Evolutionary conservation across 306 rosid genomes (phyloP).

Genomic region (Dryas drummondii): DNA sequence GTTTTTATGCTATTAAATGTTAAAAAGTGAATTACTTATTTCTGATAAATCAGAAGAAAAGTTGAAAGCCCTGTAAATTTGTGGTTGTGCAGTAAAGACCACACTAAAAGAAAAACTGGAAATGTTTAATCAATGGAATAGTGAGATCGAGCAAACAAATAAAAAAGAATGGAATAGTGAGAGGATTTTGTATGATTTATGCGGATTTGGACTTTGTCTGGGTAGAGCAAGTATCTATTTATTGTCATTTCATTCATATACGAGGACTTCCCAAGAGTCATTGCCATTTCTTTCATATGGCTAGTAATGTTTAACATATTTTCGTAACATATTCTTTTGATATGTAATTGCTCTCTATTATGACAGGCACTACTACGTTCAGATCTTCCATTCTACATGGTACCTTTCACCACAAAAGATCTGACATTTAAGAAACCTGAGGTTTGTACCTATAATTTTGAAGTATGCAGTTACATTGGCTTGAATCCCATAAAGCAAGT

Average conservation of each 20-base stretch:
- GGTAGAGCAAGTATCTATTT: not conserved
- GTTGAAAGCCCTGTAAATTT: not conserved
- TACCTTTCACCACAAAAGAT: slow-evolving; percentile 64
- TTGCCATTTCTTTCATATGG: slow-evolving; percentile 2
- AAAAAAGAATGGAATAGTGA: not conserved
- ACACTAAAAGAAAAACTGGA: too few species aligned
- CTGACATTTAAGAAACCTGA: slow-evolving; percentile 71
- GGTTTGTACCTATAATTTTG: slow-evolving; percentile 49
- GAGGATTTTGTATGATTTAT: not conserved
- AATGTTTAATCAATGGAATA: too few species aligned
- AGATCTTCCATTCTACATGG: slow-evolving; percentile 94
- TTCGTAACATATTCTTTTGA: not conserved
- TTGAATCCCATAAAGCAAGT: slow-evolving; percentile 4
- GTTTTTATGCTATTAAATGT: not conserved
- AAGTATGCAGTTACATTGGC: not conserved
- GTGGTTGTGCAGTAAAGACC: not conserved
- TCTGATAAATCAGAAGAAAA: not conserved
- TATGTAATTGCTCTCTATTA: not conserved
- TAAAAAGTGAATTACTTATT: not conserved
- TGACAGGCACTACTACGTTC: slow-evolving; percentile 80
- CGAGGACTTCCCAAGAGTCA: not conserved
- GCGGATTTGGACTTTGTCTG: not conserved
- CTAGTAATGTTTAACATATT: not conserved
- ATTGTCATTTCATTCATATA: not conserved
- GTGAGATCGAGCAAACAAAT: too few species aligned